Conservation (phyloP, 2,329 filamentous ascomycete genomes). For the Penicillium concentricum region DNA sequence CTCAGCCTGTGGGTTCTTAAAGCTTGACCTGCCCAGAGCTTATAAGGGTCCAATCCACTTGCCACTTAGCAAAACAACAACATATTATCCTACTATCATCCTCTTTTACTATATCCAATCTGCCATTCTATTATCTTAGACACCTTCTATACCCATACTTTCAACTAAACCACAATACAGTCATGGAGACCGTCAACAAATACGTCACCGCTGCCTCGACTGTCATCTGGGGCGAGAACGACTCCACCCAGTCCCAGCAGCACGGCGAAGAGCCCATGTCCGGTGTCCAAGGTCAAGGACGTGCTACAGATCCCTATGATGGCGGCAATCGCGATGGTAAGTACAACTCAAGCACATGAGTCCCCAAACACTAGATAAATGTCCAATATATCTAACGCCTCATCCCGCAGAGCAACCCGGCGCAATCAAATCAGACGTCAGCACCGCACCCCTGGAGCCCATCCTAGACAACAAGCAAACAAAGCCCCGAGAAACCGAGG, state of each 20-base stretch:
- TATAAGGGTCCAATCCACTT: background rate
- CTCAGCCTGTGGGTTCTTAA: conserved; percentile 1
- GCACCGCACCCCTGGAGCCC: conserved; percentile 23
- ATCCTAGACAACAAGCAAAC: conserved; percentile 7
- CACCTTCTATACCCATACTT: background rate
- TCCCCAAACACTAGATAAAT: background rate
- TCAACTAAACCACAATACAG: conserved; percentile 13
- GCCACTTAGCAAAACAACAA: background rate
- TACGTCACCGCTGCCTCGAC: conserved; percentile 52
- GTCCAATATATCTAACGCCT: background rate
- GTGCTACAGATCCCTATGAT: conserved; percentile 71
- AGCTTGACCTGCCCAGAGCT: conserved; percentile 6
- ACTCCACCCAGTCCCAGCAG: conserved; percentile 26
- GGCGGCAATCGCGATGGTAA: conserved; percentile 69
- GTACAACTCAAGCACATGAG: conserved; percentile 8
- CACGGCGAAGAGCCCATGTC: conserved; percentile 66
- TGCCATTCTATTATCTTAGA: background rate
- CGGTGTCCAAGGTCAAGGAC: conserved; percentile 66
- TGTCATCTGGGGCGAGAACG: conserved; percentile 50
- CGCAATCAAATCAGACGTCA: conserved; percentile 18
- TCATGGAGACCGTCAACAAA: conserved; percentile 64
- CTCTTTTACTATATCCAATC: background rate
- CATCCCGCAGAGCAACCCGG: conserved; percentile 28
- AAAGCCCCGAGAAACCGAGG: background rate
- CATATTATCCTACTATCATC: background rate